These are phyloP conservation scores for Shiraia sp. DNA, from an alignment of 2,329 filamentous ascomycete species.

Conservation along the genomic window DNA sequence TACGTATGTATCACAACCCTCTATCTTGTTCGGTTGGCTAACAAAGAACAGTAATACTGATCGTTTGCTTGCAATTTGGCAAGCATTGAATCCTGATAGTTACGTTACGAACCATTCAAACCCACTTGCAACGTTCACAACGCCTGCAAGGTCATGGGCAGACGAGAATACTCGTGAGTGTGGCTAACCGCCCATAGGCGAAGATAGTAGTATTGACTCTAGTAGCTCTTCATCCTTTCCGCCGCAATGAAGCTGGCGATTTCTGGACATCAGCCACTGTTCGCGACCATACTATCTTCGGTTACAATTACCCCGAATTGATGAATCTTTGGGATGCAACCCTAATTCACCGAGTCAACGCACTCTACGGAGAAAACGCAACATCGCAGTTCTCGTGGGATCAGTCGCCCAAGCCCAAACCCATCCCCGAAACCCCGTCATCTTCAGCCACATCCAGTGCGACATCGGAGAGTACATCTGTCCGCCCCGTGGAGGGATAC, in stretches of 20 bases:
- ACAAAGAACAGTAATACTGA: constrained; percentile 64
- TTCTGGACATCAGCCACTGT: constrained; percentile 71
- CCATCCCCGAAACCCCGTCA: neutral
- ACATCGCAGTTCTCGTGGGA: constrained; percentile 16
- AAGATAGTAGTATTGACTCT: neutral
- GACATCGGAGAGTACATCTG: too few relatives aligned
- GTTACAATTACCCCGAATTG: constrained; percentile 76
- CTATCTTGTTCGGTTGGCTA: neutral
- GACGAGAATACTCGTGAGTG: constrained; percentile 56
- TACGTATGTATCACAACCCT: constrained; percentile 29
- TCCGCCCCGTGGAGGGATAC: too few relatives aligned
- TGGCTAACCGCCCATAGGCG: neutral
- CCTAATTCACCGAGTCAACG: constrained; percentile 61
- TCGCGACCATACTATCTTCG: constrained; percentile 64
- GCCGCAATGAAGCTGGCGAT: constrained; percentile 57
- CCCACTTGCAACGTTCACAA: constrained; percentile 64
- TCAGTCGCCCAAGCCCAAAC: constrained; percentile 1
- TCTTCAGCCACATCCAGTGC: too few relatives aligned
- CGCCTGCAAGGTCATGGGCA: constrained; percentile 57
- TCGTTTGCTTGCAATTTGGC: constrained; percentile 76
- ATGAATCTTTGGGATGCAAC: constrained; percentile 27
- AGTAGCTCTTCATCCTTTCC: constrained; percentile 68
- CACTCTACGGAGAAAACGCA: constrained; percentile 58
- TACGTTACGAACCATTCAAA: constrained; percentile 64
- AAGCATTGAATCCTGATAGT: constrained; percentile 68